phyloP scores from a whole-genome alignment of 495 filamentous ascomycete genomes.

The Chaetomium tenue region DNA sequence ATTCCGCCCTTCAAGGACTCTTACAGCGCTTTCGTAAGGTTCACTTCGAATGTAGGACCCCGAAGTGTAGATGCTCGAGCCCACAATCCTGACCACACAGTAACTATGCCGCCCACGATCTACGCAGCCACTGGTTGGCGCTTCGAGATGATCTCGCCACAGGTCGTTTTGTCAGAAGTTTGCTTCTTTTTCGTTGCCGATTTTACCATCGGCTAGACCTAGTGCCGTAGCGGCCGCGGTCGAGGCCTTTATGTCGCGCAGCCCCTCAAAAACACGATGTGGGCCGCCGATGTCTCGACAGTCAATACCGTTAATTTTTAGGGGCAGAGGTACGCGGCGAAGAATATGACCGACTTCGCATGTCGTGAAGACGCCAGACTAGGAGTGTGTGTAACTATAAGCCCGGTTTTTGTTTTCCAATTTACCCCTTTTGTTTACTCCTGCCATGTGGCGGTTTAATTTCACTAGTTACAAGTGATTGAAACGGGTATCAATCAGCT shows the following conservation, averaged over 20 bases:
- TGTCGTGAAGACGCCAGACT: no score
- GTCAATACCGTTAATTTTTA: no score
- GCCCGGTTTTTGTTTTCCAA: background rate
- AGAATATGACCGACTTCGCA: no score
- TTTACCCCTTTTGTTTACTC: background rate
- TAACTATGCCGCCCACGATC: no score
- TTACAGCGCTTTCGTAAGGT: background rate
- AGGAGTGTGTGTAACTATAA: no score
- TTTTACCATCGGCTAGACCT: background rate
- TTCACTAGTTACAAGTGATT: background rate
- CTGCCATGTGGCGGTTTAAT: background rate
- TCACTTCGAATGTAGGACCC: background rate
- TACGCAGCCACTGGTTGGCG: no score
- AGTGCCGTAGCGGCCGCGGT: background rate
- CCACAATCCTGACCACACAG: background rate
- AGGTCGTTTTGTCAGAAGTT: background rate
- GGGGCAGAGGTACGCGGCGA: no score
- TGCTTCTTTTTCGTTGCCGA: background rate
- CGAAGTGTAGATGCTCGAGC: background rate
- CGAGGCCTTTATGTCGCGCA: no score
- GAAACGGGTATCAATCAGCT: slow-evolving; percentile 4
- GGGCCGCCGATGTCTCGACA: no score
- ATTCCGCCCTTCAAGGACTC: background rate
- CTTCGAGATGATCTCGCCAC: no score
- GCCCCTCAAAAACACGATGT: background rate